Base-by-base conservation (phyloP, 768 basidiomycete genomes). In the Calocera viscosa region DNA sequence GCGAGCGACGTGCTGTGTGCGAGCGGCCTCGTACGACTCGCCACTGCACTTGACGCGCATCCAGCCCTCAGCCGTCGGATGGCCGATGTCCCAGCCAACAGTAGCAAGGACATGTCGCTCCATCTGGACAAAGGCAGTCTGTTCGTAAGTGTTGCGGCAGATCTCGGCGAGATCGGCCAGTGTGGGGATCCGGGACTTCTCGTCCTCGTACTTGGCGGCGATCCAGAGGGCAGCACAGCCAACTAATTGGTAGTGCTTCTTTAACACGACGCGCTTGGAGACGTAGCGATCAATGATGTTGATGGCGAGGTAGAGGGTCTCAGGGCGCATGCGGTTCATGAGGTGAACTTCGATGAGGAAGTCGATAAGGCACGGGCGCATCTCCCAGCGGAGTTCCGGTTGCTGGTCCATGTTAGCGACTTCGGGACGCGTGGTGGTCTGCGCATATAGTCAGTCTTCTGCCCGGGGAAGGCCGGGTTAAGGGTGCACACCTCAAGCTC, bases 281-380 rank as follows among this genome's bases (percentile, higher is more conserved):
- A 98, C 93, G 77, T 98, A 99, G 72, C 96, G 93, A 78, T 99
- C 96, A 77, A 98, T 88, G 74, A 99, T 96, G 81, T 98, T 98
- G 77, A 98, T 85, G 12, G 95, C 90, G 76, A 99, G 90, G 77
- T 98, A 98, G 70, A 99, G 85, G 5, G 96, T 98, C 80, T 99
- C 96, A 12, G 96, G 96, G 47, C 96, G 93, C 65, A 99, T 86
- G 64, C 94, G 90, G 80, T 96, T 95, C 69, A 92, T 93, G 75
- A 95, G 93, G 77, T 99, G 96, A 69, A 98, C 90, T 77, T 99
- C 96, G 74, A 99, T 91, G 74, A 99, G 86, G 78, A 99, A 99
- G 77, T 99, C 96, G 75, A 98, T 92, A 49, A 99, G 86, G 80
- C 91, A 95, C 35, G 92, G 92, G 39, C 96, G 91, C 96, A 99